Evolutionary conservation across 768 basidiomycete species (phyloP).

Genomic region (Hypsizygus marmoreus): DNA sequence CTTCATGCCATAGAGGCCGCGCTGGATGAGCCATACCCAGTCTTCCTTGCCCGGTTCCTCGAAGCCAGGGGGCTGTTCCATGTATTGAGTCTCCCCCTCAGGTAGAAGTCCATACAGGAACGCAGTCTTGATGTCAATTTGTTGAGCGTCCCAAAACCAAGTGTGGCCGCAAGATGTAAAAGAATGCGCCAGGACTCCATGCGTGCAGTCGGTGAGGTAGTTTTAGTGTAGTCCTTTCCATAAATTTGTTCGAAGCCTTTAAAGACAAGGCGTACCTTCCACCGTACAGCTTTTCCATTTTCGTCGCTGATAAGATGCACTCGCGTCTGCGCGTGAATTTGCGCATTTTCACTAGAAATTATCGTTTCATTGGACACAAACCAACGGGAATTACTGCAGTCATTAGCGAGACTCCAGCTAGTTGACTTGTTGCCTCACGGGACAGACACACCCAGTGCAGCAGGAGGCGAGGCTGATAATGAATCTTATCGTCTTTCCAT

Average conservation of each 20-base stretch:
- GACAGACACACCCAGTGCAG: no score
- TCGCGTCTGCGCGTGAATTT: no score
- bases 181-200: conserved; percentile 40
- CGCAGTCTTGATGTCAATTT: conserved; percentile 24
- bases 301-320: no score
- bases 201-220: conserved; percentile 40
- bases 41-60: conserved; percentile 22
- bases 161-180: conserved; percentile 32
- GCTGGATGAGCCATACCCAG: conserved; percentile 24
- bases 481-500: no score
- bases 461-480: no score
- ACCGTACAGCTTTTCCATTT: conserved; percentile 24
- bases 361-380: no score
- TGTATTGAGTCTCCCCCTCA: conserved; percentile 2
- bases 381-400: no score
- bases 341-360: no score
- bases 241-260: conserved; percentile 42
- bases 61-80: conserved; percentile 31
- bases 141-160: conserved; percentile 37
- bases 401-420: no score
- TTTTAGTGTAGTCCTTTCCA: conserved; percentile 43
- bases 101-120: conserved; percentile 10
- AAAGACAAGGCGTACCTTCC: conserved; percentile 37
- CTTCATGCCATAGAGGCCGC: conserved; percentile 38
- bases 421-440: no score